phyloP scores from a whole-genome alignment of 805 yeast genomes.

The Barnettozyma wickerhamii region DNA sequence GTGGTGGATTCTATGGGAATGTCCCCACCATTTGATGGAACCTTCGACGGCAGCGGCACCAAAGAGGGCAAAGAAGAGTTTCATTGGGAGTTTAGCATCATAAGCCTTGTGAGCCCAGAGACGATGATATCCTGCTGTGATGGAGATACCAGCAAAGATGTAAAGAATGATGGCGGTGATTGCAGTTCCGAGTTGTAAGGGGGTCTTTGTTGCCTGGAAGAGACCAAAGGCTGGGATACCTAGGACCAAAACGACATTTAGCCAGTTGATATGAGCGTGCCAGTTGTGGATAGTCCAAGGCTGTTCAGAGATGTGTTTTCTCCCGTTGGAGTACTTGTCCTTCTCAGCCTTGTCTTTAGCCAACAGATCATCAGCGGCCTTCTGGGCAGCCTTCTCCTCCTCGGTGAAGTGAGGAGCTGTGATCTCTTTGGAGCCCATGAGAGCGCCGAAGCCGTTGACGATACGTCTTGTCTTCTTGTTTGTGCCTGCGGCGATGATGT shows the following conservation, averaged over 20 bases:
- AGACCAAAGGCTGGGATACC: slow-evolving; percentile 56
- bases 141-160: slow-evolving; percentile 61
- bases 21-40: slow-evolving; percentile 88
- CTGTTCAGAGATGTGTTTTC: slow-evolving; percentile 63
- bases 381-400: slow-evolving; percentile 30
- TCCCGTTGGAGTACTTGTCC: slow-evolving; percentile 33
- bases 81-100: slow-evolving; percentile 55
- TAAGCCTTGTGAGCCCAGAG: slow-evolving; percentile 75
- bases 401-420: slow-evolving; percentile 65
- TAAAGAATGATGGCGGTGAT: slow-evolving; percentile 43
- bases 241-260: slow-evolving; percentile 62
- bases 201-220: slow-evolving; percentile 37
- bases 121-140: slow-evolving; percentile 84
- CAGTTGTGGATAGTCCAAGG: slow-evolving; percentile 75
- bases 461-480: slow-evolving; percentile 65
- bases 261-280: slow-evolving; percentile 75
- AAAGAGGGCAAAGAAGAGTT: slow-evolving; percentile 64
- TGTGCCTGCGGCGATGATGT: slow-evolving; percentile 79
- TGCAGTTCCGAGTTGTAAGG: slow-evolving; percentile 35
- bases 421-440: slow-evolving; percentile 80
- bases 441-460: slow-evolving; percentile 73
- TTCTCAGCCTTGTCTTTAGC: slow-evolving; percentile 39
- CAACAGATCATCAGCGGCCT: slow-evolving; percentile 41
- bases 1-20: slow-evolving; percentile 81
- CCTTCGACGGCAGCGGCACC: slow-evolving; percentile 86